phyloP scores from a whole-genome alignment of 129 eudicot genomes.

The Flaveria trinervia region DNA sequence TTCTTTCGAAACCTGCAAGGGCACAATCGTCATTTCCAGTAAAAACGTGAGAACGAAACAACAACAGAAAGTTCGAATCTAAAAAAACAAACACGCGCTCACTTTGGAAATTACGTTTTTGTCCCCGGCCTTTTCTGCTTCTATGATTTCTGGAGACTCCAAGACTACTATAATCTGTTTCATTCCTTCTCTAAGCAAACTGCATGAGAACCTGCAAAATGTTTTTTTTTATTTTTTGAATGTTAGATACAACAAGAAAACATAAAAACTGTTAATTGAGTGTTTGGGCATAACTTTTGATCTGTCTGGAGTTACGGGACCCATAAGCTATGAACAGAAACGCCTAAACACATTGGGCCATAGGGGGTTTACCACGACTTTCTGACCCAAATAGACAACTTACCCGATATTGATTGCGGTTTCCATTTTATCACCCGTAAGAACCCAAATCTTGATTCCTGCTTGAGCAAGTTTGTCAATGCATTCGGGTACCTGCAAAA shows the following conservation, averaged over 20 bases:
- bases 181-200: conserved; percentile 97
- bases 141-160: conserved; percentile 62
- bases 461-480: conserved; percentile 99
- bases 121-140: conserved; percentile 67
- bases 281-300: neutral
- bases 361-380: neutral
- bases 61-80: too few species aligned
- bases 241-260: conserved; percentile 20
- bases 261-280: neutral
- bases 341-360: neutral
- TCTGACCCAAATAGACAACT: neutral
- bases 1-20: conserved; percentile 65
- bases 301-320: neutral
- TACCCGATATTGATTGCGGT: conserved; percentile 96
- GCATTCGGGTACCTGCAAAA: conserved; percentile 82
- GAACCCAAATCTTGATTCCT: conserved; percentile 93
- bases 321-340: neutral
- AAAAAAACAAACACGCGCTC: conserved; percentile 12
- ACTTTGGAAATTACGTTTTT: conserved; percentile 70
- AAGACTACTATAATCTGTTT: conserved; percentile 64
- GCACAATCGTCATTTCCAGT: conserved; percentile 11
- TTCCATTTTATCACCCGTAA: conserved; percentile 98
- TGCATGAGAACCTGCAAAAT: conserved; percentile 73
- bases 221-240: neutral
- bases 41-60: neutral